Evolutionary conservation across 345 rosid genomes (phyloP).

Genomic region (Eucalyptus urophylla): DNA sequence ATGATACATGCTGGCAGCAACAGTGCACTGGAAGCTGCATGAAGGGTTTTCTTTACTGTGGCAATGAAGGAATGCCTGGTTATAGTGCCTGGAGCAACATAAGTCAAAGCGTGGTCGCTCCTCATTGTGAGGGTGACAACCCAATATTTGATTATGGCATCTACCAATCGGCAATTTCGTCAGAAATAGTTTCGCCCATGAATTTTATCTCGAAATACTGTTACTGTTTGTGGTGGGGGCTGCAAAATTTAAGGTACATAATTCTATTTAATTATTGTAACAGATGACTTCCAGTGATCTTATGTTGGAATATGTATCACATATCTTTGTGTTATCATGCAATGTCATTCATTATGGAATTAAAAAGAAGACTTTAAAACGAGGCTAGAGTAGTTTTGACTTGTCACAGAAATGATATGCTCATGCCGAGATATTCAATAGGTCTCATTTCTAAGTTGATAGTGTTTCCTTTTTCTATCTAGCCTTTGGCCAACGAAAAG

Average conservation of each 20-base stretch:
- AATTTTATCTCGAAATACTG: constrained; percentile 72
- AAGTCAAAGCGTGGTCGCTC: not conserved
- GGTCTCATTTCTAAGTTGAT: not conserved
- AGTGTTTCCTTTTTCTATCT: not conserved
- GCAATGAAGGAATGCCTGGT: constrained; percentile 36
- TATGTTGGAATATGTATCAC: not conserved
- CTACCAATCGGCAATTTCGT: constrained; percentile 49
- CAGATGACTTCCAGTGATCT: not conserved
- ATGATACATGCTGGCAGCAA: constrained; percentile 64
- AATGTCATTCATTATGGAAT: not conserved
- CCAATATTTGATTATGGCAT: constrained; percentile 75
- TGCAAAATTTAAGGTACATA: constrained; percentile 81
- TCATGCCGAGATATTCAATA: not conserved
- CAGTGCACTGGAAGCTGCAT: constrained; percentile 32
- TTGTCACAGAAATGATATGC: not conserved
- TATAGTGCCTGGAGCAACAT: constrained; percentile 33
- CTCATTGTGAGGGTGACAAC: not conserved
- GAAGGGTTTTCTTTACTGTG: constrained; percentile 57
- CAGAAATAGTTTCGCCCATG: constrained; percentile 60
- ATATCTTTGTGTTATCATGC: not conserved
- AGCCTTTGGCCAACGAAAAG: not conserved
- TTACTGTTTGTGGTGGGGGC: constrained; percentile 99
- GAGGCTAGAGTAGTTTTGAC: not conserved
- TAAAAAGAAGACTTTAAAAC: not conserved
- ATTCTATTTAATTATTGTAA: not conserved